Evolutionary conservation across 345 rosid species (phyloP), one percentile per base, ranked within the genome.

Genomic region (Rhodamnia rubescens): DNA sequence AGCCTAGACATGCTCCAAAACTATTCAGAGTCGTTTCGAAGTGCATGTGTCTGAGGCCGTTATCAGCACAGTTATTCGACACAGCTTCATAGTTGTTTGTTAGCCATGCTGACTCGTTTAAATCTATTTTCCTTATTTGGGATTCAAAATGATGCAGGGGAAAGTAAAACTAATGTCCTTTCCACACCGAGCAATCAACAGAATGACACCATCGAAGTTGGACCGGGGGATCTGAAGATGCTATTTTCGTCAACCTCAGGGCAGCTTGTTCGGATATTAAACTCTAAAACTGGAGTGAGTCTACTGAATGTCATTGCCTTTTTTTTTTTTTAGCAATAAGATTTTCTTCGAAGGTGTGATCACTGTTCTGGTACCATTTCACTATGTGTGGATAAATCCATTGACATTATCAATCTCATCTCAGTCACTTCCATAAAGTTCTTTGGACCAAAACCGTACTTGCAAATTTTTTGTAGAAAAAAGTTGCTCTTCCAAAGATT

Each of bases 201-300:
- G 86, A 88, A 85, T 16, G 92, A 90, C 7, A 88, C 87, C 47
- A 83, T 90, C 89, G 98, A 95, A 87, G 87, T 96, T 83, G 99
- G 98, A 85, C 90, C 93, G 36, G 98, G 98, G 87, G 91, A 91
- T 89, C 86, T 96, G 81, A 96, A 95, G 90, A 89, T 96, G 91
- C 83, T 85, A 29, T 93, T 93, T 90, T 93, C 99, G 40, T 84
- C 85, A n/a, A 87, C 89, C 88, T 90, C 98, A 16, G 99, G 99
- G 84, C 96, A 93, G 83, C 92, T 94, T 85, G 85, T 89, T 86
- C 90, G 92, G 89, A 93, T 96, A 91, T 89, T 90, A 86, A 95
- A 96, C 89, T 89, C 91, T 50, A 90, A 89, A 88, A 93, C 95
- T 5, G 93, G 94, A 90, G 99, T 96, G 89, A 88, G 84, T 85